phyloP scores from a whole-genome alignment of 768 basidiomycete species.

The Pseudohyphozyma bogoriensis region DNA sequence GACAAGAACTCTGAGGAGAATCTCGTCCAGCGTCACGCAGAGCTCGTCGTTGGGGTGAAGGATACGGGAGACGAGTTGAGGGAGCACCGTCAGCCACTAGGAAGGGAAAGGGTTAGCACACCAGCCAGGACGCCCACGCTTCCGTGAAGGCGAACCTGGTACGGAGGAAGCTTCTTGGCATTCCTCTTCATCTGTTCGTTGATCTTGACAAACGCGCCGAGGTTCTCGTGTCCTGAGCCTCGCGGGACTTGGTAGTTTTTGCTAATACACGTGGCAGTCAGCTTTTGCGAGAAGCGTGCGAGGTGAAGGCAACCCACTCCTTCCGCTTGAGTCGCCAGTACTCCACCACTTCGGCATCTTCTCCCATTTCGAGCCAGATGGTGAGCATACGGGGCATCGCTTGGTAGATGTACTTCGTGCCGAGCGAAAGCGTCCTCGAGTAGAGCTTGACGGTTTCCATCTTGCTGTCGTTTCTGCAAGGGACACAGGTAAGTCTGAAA shows the following conservation, averaged over 20 bases:
- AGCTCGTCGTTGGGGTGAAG: conserved; percentile 60
- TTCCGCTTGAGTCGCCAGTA: conserved; percentile 12
- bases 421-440: conserved; percentile 53
- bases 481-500: not conserved
- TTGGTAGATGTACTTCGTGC: conserved; percentile 93
- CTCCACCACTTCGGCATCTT: conserved; percentile 40
- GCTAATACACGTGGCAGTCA: not conserved
- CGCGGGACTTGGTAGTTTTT: not conserved
- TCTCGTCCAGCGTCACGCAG: conserved; percentile 49
- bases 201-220: conserved; percentile 46
- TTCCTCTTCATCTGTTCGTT: conserved; percentile 50
- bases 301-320: not conserved
- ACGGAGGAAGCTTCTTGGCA: conserved; percentile 52
- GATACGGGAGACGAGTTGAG: conserved; percentile 90
- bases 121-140: not conserved
- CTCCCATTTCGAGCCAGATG: conserved; percentile 88
- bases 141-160: conserved; percentile 52
- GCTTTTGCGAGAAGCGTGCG: not conserved
- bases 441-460: conserved; percentile 18
- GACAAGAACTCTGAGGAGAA: conserved; percentile 64
- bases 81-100: conserved; percentile 92
- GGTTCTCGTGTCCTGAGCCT: not conserved
- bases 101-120: not conserved
- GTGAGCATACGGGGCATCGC: conserved; percentile 87
- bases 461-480: not conserved